Base-by-base conservation (phyloP, 2,329 filamentous ascomycete genomes). In the Fusarium albosuccineum region DNA sequence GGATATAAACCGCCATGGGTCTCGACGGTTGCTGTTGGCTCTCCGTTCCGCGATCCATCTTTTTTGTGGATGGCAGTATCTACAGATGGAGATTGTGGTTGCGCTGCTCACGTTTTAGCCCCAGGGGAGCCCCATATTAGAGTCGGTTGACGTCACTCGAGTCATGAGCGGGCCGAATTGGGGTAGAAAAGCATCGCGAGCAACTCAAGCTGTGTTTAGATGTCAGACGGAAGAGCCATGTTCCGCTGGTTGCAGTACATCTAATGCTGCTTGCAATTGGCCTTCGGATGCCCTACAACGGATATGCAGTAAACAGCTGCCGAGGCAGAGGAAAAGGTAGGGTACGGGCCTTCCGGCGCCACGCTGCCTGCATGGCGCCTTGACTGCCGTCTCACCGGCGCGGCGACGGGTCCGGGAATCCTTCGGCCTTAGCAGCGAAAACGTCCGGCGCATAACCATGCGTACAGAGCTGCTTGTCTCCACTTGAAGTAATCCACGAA, bases 91-190 rank as follows among this genome's bases (percentile, higher is more conserved):
- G 36, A 60, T 57, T 45, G 26, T 56, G 40, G 30, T 41, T 41
- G 46, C 54, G 26, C 52, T 22, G 46, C 26, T 49, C 13, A 49
- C 11, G 22, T 41, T 45, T 66, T 16, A 56, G 61, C 42, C 54
- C 52, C 50, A 46, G 41, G 22, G 46, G 46, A 51, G 48, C 36
- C 42, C 60, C 60, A 37, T 51, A 45, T 40, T 40, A 30, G 54
- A 39, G 36, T 9, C n/a, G 5, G 6, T 46, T 73, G 64, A 73
- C 70, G 70, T 73, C 70, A 73, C 53, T 39, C 10, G 11, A 44
- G 27, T 10, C 41, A 33, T 41, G 7, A 16, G 57, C 60, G 62
- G 54, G 51, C 70, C 68, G 68, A 70, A 68, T 66, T 30, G 16
- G 29, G 53, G 16, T 53, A 22, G 33, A 54, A 22, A 29, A 26